phyloP scores from a whole-genome alignment of 2,329 filamentous ascomycete genomes.

The Endocalyx cinctus region DNA sequence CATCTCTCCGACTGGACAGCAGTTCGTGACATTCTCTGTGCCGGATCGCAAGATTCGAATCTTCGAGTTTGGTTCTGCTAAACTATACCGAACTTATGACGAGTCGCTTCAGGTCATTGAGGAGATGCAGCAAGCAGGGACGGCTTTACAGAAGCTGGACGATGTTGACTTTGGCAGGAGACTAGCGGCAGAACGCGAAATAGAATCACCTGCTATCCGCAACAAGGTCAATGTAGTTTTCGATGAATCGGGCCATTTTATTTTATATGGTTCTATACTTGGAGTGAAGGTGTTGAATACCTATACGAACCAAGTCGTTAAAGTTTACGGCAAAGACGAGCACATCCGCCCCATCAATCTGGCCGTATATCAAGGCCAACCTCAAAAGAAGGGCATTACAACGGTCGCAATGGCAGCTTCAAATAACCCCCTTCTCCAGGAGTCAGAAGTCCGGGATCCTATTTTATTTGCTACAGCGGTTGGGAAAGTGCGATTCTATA shows the following conservation, averaged over 20 bases:
- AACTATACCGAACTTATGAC: slow-evolving; percentile 88
- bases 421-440: slow-evolving; percentile 85
- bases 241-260: slow-evolving; percentile 93
- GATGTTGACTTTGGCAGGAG: slow-evolving; percentile 88
- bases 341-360: slow-evolving; percentile 79
- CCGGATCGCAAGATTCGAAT: slow-evolving; percentile 90
- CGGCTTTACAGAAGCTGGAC: slow-evolving; percentile 74
- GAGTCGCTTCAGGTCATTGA: slow-evolving; percentile 86
- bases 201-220: slow-evolving; percentile 65
- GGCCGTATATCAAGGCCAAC: slow-evolving; percentile 88
- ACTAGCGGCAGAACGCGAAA: slow-evolving; percentile 78
- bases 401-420: slow-evolving; percentile 98
- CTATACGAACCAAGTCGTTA: slow-evolving; percentile 86
- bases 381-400: slow-evolving; percentile 86
- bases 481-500: slow-evolving; percentile 90
- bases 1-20: slow-evolving; percentile 78
- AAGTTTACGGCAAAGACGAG: slow-evolving; percentile 86
- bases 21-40: slow-evolving; percentile 85
- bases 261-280: slow-evolving; percentile 87
- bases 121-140: slow-evolving; percentile 95
- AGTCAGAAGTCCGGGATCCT: slow-evolving; percentile 85
- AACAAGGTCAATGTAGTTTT: slow-evolving; percentile 83
- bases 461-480: slow-evolving; percentile 81
- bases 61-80: slow-evolving; percentile 87
- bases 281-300: slow-evolving; percentile 96